A percentile compares a stretch with the other conserved stretches of the same genome.
Evolutionary conservation across 306 rosid genomes (phyloP).

Genomic region (Citrullus mucosospermus): DNA sequence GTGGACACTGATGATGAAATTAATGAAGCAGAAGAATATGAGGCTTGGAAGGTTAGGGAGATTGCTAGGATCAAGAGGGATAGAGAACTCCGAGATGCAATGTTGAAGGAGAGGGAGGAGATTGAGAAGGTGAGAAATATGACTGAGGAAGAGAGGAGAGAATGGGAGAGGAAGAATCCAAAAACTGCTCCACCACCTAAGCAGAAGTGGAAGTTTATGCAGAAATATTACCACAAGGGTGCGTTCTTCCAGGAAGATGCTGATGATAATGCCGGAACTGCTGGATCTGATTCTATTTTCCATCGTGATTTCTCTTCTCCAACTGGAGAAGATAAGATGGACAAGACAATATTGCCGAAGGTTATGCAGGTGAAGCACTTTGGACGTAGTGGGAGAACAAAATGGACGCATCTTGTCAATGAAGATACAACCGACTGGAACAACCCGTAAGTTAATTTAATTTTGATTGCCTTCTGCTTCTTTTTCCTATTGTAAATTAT

Average conservation of each 20-base stretch:
- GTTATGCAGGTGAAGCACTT: conserved; percentile 99
- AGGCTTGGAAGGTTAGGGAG: conserved; percentile 92
- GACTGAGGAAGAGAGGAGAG: conserved; percentile 98
- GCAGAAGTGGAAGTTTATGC: conserved; percentile 95
- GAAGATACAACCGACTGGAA: conserved; percentile 99
- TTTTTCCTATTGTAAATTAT: background rate
- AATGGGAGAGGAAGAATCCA: conserved; percentile 96
- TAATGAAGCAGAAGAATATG: conserved; percentile 92
- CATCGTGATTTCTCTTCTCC: conserved; percentile 87
- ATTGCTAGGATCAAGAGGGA: conserved; percentile 92
- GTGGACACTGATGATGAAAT: conserved; percentile 92
- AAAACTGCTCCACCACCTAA: conserved; percentile 40
- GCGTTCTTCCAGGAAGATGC: conserved; percentile 74
- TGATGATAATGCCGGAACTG: conserved; percentile 41
- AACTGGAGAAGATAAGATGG: conserved; percentile 96
- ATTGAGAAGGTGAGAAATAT: conserved; percentile 80
- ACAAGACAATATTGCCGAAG: conserved; percentile 86
- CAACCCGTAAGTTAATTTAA: conserved; percentile 57
- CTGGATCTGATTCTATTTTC: conserved; percentile 41
- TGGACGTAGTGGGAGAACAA: conserved; percentile 96
- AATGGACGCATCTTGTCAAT: conserved; percentile 95
- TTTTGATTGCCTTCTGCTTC: background rate
- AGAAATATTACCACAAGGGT: conserved; percentile 93
- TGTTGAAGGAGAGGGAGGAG: conserved; percentile 84
- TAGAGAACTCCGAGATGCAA: conserved; percentile 71